phyloP scores from a whole-genome alignment of 2,329 filamentous ascomycete genomes.

The Fusarium guadeloupense region DNA sequence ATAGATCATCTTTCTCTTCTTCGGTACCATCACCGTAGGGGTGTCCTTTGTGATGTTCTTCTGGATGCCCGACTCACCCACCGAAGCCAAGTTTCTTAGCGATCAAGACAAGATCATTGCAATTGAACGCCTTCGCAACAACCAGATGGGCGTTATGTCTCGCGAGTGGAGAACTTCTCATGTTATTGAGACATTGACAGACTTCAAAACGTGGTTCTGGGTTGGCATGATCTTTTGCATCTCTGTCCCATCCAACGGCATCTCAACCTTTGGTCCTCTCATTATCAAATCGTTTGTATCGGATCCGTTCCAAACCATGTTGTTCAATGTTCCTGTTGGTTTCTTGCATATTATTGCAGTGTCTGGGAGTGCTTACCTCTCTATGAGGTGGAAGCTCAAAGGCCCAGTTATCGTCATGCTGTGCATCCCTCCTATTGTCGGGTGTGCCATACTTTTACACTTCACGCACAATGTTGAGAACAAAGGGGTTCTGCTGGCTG shows the following conservation, averaged over 20 bases:
- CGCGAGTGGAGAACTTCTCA: slow-evolving; percentile 62
- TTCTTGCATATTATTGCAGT: slow-evolving; percentile 68
- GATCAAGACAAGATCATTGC: slow-evolving; percentile 62
- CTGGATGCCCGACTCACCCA: slow-evolving; percentile 60
- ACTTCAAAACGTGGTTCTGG: slow-evolving; percentile 70
- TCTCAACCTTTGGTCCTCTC: slow-evolving; percentile 67
- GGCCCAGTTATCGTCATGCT: slow-evolving; percentile 63
- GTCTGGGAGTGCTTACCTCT: slow-evolving; percentile 64
- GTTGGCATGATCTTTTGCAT: slow-evolving; percentile 64
- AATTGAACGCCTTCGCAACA: slow-evolving; percentile 62
- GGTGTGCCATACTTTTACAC: slow-evolving; percentile 62
- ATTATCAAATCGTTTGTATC: slow-evolving; percentile 70
- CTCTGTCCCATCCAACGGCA: slow-evolving; percentile 65
- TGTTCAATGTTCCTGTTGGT: slow-evolving; percentile 70
- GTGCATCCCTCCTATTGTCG: slow-evolving; percentile 66
- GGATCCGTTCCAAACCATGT: slow-evolving; percentile 63
- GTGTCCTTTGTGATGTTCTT: slow-evolving; percentile 57
- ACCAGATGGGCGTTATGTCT: slow-evolving; percentile 64
- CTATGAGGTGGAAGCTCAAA: slow-evolving; percentile 65
- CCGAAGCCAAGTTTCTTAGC: slow-evolving; percentile 60
- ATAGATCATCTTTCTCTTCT: slow-evolving; percentile 63
- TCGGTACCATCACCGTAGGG: slow-evolving; percentile 59
- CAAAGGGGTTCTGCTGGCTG: slow-evolving; percentile 61
- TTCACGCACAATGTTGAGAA: slow-evolving; percentile 57
- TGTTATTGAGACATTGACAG: slow-evolving; percentile 61